A percentile compares a stretch with the other conserved stretches of the same genome.
These are phyloP conservation scores for Aaosphaeria pasadenensis DNA, from an alignment of 2,329 filamentous ascomycete genomes.

Conservation along the genomic window DNA sequence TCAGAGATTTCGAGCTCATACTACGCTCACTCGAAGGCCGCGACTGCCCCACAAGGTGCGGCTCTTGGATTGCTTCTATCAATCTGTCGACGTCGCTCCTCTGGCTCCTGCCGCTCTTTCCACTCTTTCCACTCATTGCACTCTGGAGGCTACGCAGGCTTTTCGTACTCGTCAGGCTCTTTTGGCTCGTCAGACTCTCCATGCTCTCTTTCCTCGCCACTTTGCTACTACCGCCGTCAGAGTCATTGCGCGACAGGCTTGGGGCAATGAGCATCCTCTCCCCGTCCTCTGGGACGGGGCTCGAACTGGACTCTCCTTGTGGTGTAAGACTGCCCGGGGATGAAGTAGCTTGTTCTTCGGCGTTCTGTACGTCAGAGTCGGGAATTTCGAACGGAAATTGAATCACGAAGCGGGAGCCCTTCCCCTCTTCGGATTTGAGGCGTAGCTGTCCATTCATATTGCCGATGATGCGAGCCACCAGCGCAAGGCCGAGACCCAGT, in stretches of 20 bases:
- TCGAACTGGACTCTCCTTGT: conserved; percentile 4
- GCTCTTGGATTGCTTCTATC: conserved; percentile 68
- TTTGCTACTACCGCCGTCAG: conserved; percentile 6
- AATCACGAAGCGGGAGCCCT: conserved; percentile 79
- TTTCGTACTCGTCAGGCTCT: conserved; percentile 45
- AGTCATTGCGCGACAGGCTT: conserved; percentile 19
- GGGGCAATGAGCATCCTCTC: conserved; percentile 62
- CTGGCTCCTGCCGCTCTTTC: conserved; percentile 39
- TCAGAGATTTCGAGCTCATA: conserved; percentile 18
- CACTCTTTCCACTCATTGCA: conserved; percentile 43
- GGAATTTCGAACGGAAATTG: conserved; percentile 72
- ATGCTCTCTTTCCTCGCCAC: conserved; percentile 30
- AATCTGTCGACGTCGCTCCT: conserved; percentile 67
- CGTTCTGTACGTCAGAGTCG: conserved; percentile 23
- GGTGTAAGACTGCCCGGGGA: not conserved
- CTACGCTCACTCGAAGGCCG: conserved; percentile 13
- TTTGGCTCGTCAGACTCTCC: conserved; percentile 49
- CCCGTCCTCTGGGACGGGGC: conserved; percentile 30
- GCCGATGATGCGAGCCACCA: conserved; percentile 81
- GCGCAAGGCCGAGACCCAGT: conserved; percentile 78
- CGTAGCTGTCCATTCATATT: conserved; percentile 89
- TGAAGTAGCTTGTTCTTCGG: not conserved
- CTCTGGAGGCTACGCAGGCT: conserved; percentile 52
- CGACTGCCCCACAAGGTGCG: conserved; percentile 36
- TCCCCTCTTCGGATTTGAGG: conserved; percentile 77